phyloP scores from a whole-genome alignment of 805 yeast species.

The Scheffersomyces coipomensis region DNA sequence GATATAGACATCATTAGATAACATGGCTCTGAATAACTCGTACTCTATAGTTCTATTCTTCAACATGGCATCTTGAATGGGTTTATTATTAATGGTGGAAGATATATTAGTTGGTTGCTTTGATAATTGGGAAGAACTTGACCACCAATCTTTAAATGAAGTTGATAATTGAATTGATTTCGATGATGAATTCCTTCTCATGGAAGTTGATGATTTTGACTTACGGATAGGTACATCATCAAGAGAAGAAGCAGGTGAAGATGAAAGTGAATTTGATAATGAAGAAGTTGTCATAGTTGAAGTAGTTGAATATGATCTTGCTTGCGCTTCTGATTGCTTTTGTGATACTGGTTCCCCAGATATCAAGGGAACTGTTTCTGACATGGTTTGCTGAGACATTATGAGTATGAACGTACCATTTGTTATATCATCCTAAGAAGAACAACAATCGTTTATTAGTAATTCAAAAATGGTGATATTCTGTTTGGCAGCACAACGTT shows the following conservation, averaged over 20 bases:
- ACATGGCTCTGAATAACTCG: conserved; percentile 30
- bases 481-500: too few species aligned
- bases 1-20: conserved; percentile 27
- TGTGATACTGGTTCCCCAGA: too few species aligned
- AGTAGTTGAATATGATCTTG: too few species aligned
- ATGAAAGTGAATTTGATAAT: background rate
- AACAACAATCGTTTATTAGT: too few species aligned
- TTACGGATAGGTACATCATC: background rate
- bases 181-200: background rate
- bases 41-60: conserved; percentile 30
- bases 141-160: conserved; percentile 41
- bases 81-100: background rate
- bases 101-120: conserved; percentile 12
- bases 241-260: background rate
- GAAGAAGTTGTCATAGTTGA: background rate
- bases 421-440: too few species aligned
- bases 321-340: too few species aligned
- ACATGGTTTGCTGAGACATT: too few species aligned
- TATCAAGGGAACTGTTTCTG: too few species aligned
- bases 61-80: conserved; percentile 16
- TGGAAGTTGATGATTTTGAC: background rate
- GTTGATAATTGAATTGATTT: conserved; percentile 19
- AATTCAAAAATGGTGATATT: too few species aligned
- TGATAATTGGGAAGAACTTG: conserved; percentile 20
- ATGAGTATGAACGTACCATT: too few species aligned